These are phyloP conservation scores for Cyphellophora europaea DNA, from an alignment of 2,329 filamentous ascomycete genomes.

Conservation along the genomic window DNA sequence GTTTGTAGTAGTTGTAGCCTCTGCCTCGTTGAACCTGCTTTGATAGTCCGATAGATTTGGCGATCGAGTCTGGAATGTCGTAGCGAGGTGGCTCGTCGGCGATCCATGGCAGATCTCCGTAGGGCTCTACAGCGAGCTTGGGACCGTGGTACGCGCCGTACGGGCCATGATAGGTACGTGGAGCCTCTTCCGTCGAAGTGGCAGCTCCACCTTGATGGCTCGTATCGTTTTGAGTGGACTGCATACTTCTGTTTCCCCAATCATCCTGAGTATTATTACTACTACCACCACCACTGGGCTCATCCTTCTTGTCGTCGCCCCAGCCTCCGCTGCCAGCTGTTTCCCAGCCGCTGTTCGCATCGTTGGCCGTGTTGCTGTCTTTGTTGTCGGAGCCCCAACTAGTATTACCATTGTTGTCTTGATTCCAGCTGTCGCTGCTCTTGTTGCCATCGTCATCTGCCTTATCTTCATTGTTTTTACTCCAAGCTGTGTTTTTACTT, in stretches of 20 bases:
- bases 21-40: slow-evolving; percentile 24
- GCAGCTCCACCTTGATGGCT: too few relatives aligned
- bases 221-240: too few relatives aligned
- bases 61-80: slow-evolving; percentile 15
- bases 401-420: neutral
- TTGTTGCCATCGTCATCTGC: slow-evolving; percentile 1
- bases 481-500: neutral
- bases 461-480: slow-evolving; percentile 3
- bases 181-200: too few relatives aligned
- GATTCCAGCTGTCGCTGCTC: slow-evolving; percentile 5
- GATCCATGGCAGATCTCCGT: slow-evolving; percentile 6
- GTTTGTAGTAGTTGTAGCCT: slow-evolving; percentile 22
- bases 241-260: too few relatives aligned
- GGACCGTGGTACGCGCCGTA: slow-evolving; percentile 16
- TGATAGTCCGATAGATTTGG: slow-evolving; percentile 9
- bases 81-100: slow-evolving; percentile 18
- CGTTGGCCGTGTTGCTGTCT: slow-evolving; percentile 1
- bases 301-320: neutral
- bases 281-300: too few relatives aligned
- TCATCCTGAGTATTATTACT: too few relatives aligned
- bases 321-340: neutral
- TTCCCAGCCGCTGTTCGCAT: neutral
- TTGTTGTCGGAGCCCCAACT: slow-evolving; percentile 4
- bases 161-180: slow-evolving; percentile 14
- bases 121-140: slow-evolving; percentile 5